Evolutionary conservation across 345 rosid genomes (phyloP), one percentile per base, ranked within the genome.

Genomic region (Gossypium anomalum): DNA sequence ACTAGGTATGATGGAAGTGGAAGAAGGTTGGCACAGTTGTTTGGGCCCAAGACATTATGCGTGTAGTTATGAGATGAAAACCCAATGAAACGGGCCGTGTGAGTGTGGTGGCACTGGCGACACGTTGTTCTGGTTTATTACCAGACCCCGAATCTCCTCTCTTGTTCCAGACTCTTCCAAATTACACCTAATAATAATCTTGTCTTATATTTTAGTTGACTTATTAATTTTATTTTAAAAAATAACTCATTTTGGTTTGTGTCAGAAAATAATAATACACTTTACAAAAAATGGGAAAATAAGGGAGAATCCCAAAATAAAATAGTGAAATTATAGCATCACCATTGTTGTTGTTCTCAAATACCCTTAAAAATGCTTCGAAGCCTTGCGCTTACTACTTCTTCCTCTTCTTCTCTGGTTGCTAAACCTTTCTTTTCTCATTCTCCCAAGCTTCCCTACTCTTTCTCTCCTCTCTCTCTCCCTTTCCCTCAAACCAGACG

Each of bases 401-500:
- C 74, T 49, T 48, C 67, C n/a, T 9, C 81, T 16, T 43, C 78
- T 53, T 43, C 78, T 53, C 71, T 82, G 67, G 23, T 59, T 75
- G 27, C 75, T 56, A 52, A 34, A 1, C 79, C 75, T 76, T 27
- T 58, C 41, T 27, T 74, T 56, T 74, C 20, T 8, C 10, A n/a
- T 57, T 43, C 79, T 14, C 57, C 8, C 60, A 77, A 63, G 22
- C 73, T 45, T 62, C 75, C 57, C 52, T 9, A 61, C 59, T 19
- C 59, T 29, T 48, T 73, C 16, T 67, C 70, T 79, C 73, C 27
- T 44, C n/a, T 34, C 20, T 68, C 71, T 67, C 29, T 49, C 71
- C 77, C 75, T 61, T 67, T 72, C 86, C 74, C 75, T 17, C 61
- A 29, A 71, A 75, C 57, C 73, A n/a, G 70, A n/a, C 66, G 78